Percentiles rank a stretch among this genome's conserved stretches.
Evolutionary conservation across 768 basidiomycete genomes (phyloP).

Genomic region (Mycena haematopus): DNA sequence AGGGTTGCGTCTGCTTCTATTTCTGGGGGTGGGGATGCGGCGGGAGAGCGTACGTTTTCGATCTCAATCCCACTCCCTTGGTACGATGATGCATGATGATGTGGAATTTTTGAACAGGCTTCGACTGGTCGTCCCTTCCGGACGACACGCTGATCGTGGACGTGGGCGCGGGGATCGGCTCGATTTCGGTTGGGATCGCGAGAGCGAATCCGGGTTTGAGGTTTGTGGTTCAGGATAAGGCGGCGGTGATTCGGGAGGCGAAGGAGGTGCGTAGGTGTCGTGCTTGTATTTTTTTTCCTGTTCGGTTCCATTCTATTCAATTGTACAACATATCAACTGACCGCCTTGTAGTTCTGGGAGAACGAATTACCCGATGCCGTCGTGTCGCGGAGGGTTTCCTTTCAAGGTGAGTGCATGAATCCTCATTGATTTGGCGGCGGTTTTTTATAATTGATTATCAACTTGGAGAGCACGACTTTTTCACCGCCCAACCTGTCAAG

Average conservation of each 20-base stretch:
- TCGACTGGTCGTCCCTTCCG: slow-evolving; percentile 2
- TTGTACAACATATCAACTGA: not conserved
- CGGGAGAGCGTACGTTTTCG: slow-evolving; percentile 15
- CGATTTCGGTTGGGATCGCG: slow-evolving; percentile 1
- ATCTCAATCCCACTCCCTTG: too few species aligned
- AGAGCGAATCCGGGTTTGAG: not conserved
- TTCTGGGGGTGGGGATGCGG: too few species aligned
- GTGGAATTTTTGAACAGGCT: too few species aligned
- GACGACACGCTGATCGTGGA: slow-evolving; percentile 4
- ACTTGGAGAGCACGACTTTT: slow-evolving; percentile 39
- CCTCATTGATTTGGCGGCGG: too few species aligned
- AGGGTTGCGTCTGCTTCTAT: slow-evolving; percentile 4
- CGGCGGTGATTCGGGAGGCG: not conserved
- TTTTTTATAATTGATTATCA: not conserved
- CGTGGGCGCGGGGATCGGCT: slow-evolving; percentile 17
- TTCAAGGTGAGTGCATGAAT: not conserved
- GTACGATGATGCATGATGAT: too few species aligned
- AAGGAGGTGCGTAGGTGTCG: not conserved
- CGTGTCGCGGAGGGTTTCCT: slow-evolving; percentile 15
- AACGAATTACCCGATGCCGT: slow-evolving; percentile 30
- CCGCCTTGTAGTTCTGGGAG: slow-evolving; percentile 28
- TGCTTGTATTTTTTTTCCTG: not conserved
- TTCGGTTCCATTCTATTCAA: too few species aligned
- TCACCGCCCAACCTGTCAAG: slow-evolving; percentile 33
- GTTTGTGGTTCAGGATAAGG: slow-evolving; percentile 12